Percentiles rank a stretch among this genome's conserved stretches.
These are phyloP conservation scores for Populus nigra DNA, from an alignment of 345 rosid species.

Conservation along the genomic window DNA sequence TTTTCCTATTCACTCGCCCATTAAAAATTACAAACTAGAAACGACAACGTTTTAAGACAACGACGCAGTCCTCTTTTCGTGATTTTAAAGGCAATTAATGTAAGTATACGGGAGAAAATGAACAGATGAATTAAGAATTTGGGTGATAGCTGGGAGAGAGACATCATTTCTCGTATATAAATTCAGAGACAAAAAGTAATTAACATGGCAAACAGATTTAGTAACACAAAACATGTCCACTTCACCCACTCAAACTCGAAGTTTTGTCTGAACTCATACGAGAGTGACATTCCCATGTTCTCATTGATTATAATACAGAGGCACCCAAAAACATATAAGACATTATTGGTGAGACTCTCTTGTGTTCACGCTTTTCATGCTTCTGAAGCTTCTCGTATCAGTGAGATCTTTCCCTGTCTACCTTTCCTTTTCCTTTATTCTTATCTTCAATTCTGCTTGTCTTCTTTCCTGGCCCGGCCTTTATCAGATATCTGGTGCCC, in stretches of 20 bases:
- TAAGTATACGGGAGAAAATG: too few species aligned
- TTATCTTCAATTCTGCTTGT: background rate
- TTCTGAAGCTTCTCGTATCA: background rate
- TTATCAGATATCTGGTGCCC: background rate
- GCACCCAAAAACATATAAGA: background rate
- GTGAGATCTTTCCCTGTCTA: background rate
- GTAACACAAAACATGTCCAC: background rate
- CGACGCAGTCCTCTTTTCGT: too few species aligned
- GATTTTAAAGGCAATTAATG: too few species aligned
- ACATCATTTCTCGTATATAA: too few species aligned
- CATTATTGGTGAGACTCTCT: background rate
- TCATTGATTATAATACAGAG: background rate
- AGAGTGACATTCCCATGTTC: background rate
- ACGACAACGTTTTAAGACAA: too few species aligned
- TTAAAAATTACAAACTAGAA: too few species aligned
- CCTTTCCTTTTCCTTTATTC: background rate
- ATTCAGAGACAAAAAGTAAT: too few species aligned
- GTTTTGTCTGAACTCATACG: background rate
- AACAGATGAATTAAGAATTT: too few species aligned
- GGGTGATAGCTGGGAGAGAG: too few species aligned
- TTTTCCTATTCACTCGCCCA: too few species aligned
- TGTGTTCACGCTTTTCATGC: slow-evolving; percentile 4
- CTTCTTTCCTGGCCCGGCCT: background rate
- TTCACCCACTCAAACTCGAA: background rate
- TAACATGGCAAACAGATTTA: background rate